phyloP scores from a whole-genome alignment of 257 asterid genomes.

The Nicotiana tomentosiformis region DNA sequence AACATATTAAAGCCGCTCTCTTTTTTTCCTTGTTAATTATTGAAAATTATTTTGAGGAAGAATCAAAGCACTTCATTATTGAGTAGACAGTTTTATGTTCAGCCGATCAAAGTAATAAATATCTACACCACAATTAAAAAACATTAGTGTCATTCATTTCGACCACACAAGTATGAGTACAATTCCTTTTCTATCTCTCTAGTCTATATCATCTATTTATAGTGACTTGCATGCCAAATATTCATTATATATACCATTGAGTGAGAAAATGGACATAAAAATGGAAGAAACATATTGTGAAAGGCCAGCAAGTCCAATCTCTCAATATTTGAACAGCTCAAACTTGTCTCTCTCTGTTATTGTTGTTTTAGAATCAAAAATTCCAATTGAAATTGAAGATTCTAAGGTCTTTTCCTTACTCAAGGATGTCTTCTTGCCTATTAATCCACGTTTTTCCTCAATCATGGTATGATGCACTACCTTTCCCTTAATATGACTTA shows the following conservation, averaged over 20 bases:
- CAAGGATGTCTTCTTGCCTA: conserved; percentile 15
- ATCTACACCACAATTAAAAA: background rate
- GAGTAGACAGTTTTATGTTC: background rate
- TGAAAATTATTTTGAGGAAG: no score
- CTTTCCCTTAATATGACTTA: background rate
- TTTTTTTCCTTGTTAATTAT: no score
- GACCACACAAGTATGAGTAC: background rate
- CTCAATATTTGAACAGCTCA: conserved; percentile 25
- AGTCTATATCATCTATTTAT: background rate
- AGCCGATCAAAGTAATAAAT: background rate
- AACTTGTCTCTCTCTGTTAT: conserved; percentile 5
- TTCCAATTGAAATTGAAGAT: conserved; percentile 11
- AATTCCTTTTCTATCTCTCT: background rate
- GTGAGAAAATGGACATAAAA: background rate
- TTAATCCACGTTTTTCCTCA: conserved; percentile 23
- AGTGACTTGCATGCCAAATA: background rate
- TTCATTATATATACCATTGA: background rate
- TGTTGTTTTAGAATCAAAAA: conserved; percentile 15
- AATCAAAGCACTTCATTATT: background rate
- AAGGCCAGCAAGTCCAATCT: conserved; percentile 16
- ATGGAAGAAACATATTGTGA: background rate
- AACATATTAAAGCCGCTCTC: no score
- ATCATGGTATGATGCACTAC: conserved; percentile 24
- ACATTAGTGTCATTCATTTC: background rate
- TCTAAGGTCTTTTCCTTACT: background rate